These are phyloP conservation scores for Backusella parvicylindrica DNA, from an alignment of 192 early-diverging fungal genomes.

Conservation along the genomic window DNA sequence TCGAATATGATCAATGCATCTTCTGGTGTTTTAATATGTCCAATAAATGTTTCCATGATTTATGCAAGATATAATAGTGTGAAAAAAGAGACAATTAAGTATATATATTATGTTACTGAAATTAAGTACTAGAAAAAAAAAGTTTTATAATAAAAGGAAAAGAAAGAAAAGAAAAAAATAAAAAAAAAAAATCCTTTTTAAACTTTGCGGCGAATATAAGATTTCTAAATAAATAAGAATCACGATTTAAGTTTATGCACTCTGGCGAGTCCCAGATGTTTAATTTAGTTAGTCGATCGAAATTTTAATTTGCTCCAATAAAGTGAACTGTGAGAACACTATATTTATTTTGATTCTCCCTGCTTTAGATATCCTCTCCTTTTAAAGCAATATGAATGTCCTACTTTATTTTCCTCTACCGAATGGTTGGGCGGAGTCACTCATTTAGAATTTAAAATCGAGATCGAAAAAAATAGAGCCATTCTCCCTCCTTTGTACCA, in stretches of 20 bases:
- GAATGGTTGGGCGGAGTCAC: not conserved
- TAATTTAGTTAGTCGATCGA: conserved; percentile 5
- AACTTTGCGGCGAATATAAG: not conserved
- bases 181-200: not conserved
- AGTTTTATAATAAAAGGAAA: not conserved
- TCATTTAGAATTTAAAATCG: not conserved
- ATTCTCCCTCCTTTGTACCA: not conserved
- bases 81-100: not conserved
- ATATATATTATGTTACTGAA: conserved; percentile 4
- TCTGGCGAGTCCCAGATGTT: not conserved
- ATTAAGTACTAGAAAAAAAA: not conserved
- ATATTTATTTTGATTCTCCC: not conserved
- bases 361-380: not conserved
- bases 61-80: not conserved
- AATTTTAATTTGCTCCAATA: conserved; percentile 7
- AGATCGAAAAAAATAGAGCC: not conserved
- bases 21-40: conserved; percentile 79
- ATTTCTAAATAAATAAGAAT: conserved; percentile 1
- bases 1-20: conserved; percentile 88
- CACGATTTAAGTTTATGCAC: not conserved
- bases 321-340: conserved; percentile 2
- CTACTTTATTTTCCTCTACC: not conserved
- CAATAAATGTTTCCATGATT: conserved; percentile 81
- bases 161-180: not conserved
- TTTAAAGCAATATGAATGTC: conserved; percentile 1